phyloP scores from a whole-genome alignment of 1,139 yeast species.

The Pichia norvegensis region DNA sequence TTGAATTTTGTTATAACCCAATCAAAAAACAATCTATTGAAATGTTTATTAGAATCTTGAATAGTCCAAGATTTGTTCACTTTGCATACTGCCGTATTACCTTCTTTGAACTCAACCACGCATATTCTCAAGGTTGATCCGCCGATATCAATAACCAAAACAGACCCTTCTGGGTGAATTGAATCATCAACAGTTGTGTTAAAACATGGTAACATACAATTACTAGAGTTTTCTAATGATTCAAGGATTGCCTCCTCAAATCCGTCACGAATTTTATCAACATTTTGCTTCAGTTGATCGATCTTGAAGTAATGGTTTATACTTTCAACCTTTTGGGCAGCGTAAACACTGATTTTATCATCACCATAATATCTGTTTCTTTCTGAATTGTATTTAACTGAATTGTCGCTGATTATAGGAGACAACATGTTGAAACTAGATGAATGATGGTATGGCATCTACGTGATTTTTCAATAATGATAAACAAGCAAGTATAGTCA shows the following conservation, averaged over 20 bases:
- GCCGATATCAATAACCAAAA: conserved; percentile 12
- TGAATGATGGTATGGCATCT: not conserved
- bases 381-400: not conserved
- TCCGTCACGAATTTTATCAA: conserved; percentile 2
- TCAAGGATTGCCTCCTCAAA: conserved; percentile 7
- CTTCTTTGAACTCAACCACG: conserved; percentile 5
- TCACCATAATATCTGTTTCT: not conserved
- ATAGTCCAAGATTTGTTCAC: conserved; percentile 10
- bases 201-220: conserved; percentile 12
- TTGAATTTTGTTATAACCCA: not conserved
- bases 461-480: too few relatives aligned
- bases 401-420: not conserved
- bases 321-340: not conserved
- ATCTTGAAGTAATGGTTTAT: conserved; percentile 5
- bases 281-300: conserved; percentile 1
- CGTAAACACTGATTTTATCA: not conserved
- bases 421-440: not conserved
- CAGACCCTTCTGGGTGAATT: not conserved
- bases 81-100: conserved; percentile 3
- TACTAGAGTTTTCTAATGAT: conserved; percentile 4
- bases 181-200: conserved; percentile 1
- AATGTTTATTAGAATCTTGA: conserved; percentile 5
- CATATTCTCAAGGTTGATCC: conserved; percentile 12
- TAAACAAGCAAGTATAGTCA: too few relatives aligned
- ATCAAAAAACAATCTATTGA: conserved; percentile 6